Base-by-base conservation (phyloP, 345 rosid species). In the Sisymbrium altissimum region DNA sequence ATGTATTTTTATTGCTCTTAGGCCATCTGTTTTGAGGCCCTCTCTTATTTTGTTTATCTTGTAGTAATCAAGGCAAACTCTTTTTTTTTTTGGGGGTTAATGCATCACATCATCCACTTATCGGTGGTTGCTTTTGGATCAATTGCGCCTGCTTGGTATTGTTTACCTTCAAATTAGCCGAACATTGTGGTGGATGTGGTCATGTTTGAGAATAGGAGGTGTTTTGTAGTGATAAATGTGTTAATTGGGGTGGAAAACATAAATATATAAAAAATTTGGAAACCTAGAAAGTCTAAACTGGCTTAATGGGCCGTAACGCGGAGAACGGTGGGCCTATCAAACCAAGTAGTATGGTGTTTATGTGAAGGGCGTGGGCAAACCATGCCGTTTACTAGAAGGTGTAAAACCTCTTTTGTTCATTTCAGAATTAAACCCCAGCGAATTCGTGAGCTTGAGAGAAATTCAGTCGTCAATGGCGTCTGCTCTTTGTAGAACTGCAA, bases 401-500 rank as follows among this genome's bases (percentile, higher is more conserved):
- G 44, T 21, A 45, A 64, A 76, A 70, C 71, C 75, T 53, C 79
- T 15, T 8, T 6, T 19, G 10, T 12, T 29, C 17, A 33, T 25
- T 7, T 41, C 30, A 48, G 67, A n/a, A 57, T 74, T 66, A 72
- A 74, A 38, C 69, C 78, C 58, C 53, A 7, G 17, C 17, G 57
- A 50, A 18, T 48, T 48, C 17, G 44, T 29, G 18, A 13, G 64
- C 29, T 33, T 9, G 2, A n/a, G 9, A 15, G 33, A 62, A 41
- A 62, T 5, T 64, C 54, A 17, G 71, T 76, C 60, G 39, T 78
- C 78, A 46, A 86, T 90, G 97, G 90, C 98, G 45, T 64, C 78
- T 73, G 79, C 80, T 49, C 17, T 93, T 1, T 57, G 70, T 4
- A 83, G 88, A 71, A 85, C 64, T 4, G 84, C 81, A 8, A 80